Conservation (phyloP, 1,139 yeast species). For the Yamadazyma oceani region DNA sequence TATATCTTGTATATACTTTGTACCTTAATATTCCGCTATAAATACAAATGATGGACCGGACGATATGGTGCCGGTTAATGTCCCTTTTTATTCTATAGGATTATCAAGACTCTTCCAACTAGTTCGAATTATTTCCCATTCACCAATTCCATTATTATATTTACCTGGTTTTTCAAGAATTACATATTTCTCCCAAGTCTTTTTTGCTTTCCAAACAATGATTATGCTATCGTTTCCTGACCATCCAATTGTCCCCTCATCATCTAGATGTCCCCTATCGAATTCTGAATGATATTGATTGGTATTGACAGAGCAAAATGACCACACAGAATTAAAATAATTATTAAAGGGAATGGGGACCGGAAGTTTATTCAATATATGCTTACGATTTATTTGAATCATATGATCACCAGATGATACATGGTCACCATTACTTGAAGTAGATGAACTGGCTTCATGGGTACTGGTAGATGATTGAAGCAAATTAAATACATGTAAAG, state of each 20-base stretch:
- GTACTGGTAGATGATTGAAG: conserved; percentile 5
- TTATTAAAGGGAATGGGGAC: conserved; percentile 59
- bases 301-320: conserved; percentile 78
- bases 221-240: conserved; percentile 64
- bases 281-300: conserved; percentile 39
- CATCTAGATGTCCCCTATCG: conserved; percentile 34
- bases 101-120: conserved; percentile 71
- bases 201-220: conserved; percentile 68
- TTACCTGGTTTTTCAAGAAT: conserved; percentile 44
- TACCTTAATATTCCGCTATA: too few relatives aligned
- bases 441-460: conserved; percentile 3
- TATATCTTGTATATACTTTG: conserved; percentile 1
- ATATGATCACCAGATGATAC: conserved; percentile 7
- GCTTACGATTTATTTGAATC: conserved; percentile 55
- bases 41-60: too few relatives aligned
- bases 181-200: conserved; percentile 84
- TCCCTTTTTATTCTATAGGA: conserved; percentile 4
- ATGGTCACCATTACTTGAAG: conserved; percentile 6
- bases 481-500: conserved; percentile 79
- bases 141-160: neutral
- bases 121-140: conserved; percentile 65
- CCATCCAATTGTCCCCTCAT: conserved; percentile 78
- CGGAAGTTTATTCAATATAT: conserved; percentile 66
- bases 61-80: too few relatives aligned
- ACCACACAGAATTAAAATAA: conserved; percentile 87